Evolutionary conservation across 2,329 filamentous ascomycete species (phyloP), one percentile per base, ranked within the genome.

Genomic region (Aspergillus novoparasiticus): DNA sequence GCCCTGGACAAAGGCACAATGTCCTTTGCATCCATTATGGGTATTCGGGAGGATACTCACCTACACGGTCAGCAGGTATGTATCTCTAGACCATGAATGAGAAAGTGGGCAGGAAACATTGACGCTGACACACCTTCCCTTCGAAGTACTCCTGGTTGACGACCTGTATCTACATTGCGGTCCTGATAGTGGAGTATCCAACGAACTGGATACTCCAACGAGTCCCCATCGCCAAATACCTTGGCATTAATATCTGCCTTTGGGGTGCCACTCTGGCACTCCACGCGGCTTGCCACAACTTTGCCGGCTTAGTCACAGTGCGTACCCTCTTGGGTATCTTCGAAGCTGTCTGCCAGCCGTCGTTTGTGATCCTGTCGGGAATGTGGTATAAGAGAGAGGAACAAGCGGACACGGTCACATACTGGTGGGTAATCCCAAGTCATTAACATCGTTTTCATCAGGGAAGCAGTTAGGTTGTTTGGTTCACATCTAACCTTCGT

Each of bases 341-440:
- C 70, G 90, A 92, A 75, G 87, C 89, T 0, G 85, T 86, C 43
- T 90, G 87, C 71, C 88, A 91, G 73, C 90, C 90, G 0, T 82
- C 84, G 3, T 91, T 92, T 69, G 80, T 92, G 32, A 79, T 92
- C 58, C 81, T 92, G 60, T 89, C 85, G 0, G 82, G 84, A 39
- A 90, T 90, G 81, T 92, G 89, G 89, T 92, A 92, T 75, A 86
- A 85, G 64, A 82, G 88, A 39, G 85, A 89, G 60, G 89, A 92
- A 69, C 90, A 92, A 71, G 85, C 88, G 0, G 75, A 84, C 0
- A 85, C 86, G 6, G 88, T 91, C 3, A 89, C 88, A 0, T 90
- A 87, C 75, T 92, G 89, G 89, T 87, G 82, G 64, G 69, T 65
- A n/a, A 12, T 45, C 12, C 19, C 30, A 14, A 10, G 3, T 5